phyloP scores from a whole-genome alignment of 176 grass and related monocot species.

The Stipa capillata region DNA sequence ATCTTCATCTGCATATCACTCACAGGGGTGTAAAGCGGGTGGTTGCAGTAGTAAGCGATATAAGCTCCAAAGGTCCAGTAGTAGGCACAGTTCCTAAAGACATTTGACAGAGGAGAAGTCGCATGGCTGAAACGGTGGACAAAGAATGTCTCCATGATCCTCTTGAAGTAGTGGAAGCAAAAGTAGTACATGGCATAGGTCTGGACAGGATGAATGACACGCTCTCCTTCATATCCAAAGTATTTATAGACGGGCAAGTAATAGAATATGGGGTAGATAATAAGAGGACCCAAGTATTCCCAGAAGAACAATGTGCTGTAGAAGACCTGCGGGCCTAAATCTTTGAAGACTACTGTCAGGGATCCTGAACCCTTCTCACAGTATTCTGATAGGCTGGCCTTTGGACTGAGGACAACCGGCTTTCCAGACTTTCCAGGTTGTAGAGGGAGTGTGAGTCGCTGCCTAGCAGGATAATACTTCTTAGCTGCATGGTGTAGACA shows the following conservation, averaged over 20 bases:
- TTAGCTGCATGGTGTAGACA: constrained; percentile 52
- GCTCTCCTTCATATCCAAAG: constrained; percentile 62
- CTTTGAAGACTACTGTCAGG: constrained; percentile 83
- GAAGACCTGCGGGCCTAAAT: constrained; percentile 74
- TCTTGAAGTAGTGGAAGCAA: constrained; percentile 93
- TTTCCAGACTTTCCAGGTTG: constrained; percentile 54
- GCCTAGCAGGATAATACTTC: constrained; percentile 80
- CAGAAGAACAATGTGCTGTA: constrained; percentile 95
- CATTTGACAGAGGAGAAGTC: constrained; percentile 79
- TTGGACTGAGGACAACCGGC: constrained; percentile 62
- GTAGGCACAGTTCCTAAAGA: constrained; percentile 92
- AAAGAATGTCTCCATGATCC: constrained; percentile 94
- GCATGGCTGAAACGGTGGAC: constrained; percentile 95
- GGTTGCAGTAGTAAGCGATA: constrained; percentile 92
- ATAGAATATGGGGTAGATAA: constrained; percentile 92
- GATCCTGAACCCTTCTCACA: constrained; percentile 56
- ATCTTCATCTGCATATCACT: constrained; percentile 82
- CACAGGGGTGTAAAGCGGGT: constrained; percentile 81
- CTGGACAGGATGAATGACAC: constrained; percentile 66
- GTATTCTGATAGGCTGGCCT: constrained; percentile 63
- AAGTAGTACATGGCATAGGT: constrained; percentile 95
- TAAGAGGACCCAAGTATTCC: constrained; percentile 79
- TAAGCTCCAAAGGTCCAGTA: constrained; percentile 92
- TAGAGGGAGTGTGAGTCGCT: constrained; percentile 64
- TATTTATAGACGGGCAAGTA: constrained; percentile 79